Evolutionary conservation across 2,329 filamentous ascomycete genomes (phyloP), one percentile per base, ranked within the genome.

Genomic region (Cladosporium austrohemisphaericum): DNA sequence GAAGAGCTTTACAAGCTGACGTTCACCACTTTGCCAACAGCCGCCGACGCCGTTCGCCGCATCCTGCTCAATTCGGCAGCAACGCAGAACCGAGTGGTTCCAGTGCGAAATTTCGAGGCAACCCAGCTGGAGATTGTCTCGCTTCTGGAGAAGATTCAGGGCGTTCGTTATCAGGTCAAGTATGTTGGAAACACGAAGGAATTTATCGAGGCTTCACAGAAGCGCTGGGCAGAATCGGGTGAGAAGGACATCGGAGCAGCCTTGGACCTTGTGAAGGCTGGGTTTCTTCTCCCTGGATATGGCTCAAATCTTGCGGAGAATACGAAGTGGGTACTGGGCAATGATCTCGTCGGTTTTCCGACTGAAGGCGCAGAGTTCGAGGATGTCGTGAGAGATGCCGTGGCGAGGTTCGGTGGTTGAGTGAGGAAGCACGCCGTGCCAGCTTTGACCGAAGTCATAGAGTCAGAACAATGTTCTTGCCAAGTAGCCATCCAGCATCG

Each of bases 21-120:
- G 23, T 52, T 53, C 6, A 64, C 65, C 18, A 58, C 55, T 5
- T 55, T 67, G 3, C 22, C 51, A 0, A 60, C 62, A 18, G 53
- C 65, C n/a, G 64, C 57, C 4, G 59, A 56, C 26, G 64, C 58
- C 13, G 58, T 66, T 6, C 43, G 59, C 9, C 55, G 59, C 3
- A 55, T 63, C 18, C 52, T 69, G 28, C 50, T 59, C 29, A 51
- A 65, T 32, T 55, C 55, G 7, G 57, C 55, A 10, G 49, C 65
- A 48, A 68, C 65, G 1, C 57, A 47, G 23, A 67, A 69, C 47
- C 57, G 61, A 28, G 50, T 59, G 18, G 53, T 70, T 13, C 84
- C 80, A 52, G 79, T 88, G 1, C 83, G 86, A 57, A 86, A 83
- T 0, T 88, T 87, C 56, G 79, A 82, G 0, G 76, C 77, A 6